phyloP scores from a whole-genome alignment of 768 basidiomycete genomes.

The Lyophyllum atratum region DNA sequence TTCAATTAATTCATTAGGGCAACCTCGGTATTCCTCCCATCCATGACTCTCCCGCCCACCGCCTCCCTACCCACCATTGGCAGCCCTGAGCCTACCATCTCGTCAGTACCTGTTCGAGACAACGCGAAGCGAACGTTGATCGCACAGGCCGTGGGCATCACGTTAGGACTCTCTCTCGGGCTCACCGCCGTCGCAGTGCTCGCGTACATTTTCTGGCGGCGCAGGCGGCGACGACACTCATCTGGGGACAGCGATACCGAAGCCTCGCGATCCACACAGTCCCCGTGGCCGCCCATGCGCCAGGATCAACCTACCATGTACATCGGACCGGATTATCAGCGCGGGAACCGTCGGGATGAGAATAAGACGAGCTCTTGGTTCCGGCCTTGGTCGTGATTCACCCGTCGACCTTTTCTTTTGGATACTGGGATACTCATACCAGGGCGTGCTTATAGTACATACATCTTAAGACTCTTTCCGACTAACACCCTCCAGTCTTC shows the following conservation, averaged over 20 bases:
- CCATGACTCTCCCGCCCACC: slow-evolving; percentile 35
- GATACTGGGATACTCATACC: not conserved
- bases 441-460: not conserved
- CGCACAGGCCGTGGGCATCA: slow-evolving; percentile 26
- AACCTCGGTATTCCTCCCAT: slow-evolving; percentile 36
- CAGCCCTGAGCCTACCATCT: slow-evolving; percentile 1
- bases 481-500: not conserved
- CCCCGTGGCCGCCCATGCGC: not conserved
- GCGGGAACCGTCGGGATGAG: not conserved
- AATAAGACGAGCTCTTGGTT: not conserved
- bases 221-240: slow-evolving; percentile 16
- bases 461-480: not conserved
- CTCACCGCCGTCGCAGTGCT: slow-evolving; percentile 23
- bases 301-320: not conserved
- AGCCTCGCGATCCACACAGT: not conserved
- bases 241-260: slow-evolving; percentile 10
- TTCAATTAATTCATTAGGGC: slow-evolving; percentile 9
- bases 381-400: slow-evolving; percentile 1
- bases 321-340: not conserved
- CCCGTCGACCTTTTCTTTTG: not conserved
- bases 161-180: slow-evolving; percentile 30
- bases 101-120: slow-evolving; percentile 1
- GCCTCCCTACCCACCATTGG: slow-evolving; percentile 32
- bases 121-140: slow-evolving; percentile 17
- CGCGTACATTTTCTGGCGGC: slow-evolving; percentile 25